Evolutionary conservation across 2,329 filamentous ascomycete species (phyloP).

Genomic region (Microdochium nivale): DNA sequence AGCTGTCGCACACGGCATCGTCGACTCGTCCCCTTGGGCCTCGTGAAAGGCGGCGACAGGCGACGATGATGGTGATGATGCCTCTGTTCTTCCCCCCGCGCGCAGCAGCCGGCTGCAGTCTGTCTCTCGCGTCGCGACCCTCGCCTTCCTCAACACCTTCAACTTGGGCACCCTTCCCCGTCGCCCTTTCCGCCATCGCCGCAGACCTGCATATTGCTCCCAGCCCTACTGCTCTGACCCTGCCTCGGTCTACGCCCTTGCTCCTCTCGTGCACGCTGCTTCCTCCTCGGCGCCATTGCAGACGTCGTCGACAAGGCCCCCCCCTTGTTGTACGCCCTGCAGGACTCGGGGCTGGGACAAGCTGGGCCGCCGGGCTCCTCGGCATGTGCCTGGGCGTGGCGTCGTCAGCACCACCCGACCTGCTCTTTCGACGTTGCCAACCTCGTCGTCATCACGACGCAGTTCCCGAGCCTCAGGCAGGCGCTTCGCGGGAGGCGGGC

Average conservation of each 20-base stretch:
- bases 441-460: conserved; percentile 43
- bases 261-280: background rate
- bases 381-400: conserved; percentile 30
- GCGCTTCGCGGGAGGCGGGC: conserved; percentile 37
- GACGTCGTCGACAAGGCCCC: conserved; percentile 1
- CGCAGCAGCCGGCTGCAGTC: background rate
- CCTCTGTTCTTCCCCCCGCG: background rate
- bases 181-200: conserved; percentile 27
- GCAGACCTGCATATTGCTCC: conserved; percentile 20
- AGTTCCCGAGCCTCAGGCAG: conserved; percentile 45
- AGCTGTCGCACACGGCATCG: background rate
- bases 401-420: conserved; percentile 34
- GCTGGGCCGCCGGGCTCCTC: conserved; percentile 11
- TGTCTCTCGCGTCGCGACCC: conserved; percentile 17
- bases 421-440: conserved; percentile 48
- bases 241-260: background rate
- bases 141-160: conserved; percentile 26
- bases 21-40: background rate
- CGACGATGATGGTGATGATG: background rate
- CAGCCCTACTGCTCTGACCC: conserved; percentile 16
- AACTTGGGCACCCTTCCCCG: conserved; percentile 27
- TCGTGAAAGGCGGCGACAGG: background rate
- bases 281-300: conserved; percentile 2
- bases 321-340: conserved; percentile 28
- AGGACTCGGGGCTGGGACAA: background rate